Base-by-base conservation (phyloP, 2,329 filamentous ascomycete species). In the Sclerotiophoma versabilis region DNA sequence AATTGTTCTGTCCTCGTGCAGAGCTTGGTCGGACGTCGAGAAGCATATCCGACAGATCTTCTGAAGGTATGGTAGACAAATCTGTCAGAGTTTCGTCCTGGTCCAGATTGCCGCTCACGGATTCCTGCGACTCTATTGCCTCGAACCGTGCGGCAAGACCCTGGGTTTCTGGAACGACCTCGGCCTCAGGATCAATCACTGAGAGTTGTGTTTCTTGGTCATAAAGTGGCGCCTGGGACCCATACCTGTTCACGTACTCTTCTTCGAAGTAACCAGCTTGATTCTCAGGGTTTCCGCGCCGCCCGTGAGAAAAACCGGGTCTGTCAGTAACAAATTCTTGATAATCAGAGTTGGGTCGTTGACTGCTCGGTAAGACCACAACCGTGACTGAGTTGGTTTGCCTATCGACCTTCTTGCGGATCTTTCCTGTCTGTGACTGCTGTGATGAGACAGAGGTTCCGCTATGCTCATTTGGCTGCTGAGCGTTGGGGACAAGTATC, bases 401-500 rank as follows among this genome's bases (percentile, higher is more conserved):
- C 8, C 67, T 60, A 26, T 57, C 56, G 19, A 67, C 55, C 25
- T 62, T 69, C 52, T 64, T 70, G 42, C 58, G 63, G 1, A 27
- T 22, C 10, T 43, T 68, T 4, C 12, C 39, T 10, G 10, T 14
- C 2, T 48, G 49, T 4, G 15, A 17, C 12, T 46, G 15, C 11
- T 46, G 46, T 11, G 36, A 42, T 12, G 11, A 15, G 6, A 2
- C 32, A 5, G 27, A 25, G 3, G 10, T 4, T 7, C 7, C 5
- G 12, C 4, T n/a, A 1, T 23, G 12, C 15, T 22, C 20, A 17
- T 17, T 11, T 20, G 46, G 22, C 23, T 23, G 23, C 36, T 53
- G n/a, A 36, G 60, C 15, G 15, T 32, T 39, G 29, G 33, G 25
- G 22, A 41, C 9, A 30, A 36, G 5, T 17, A n/a, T 26, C 4